A percentile compares a stretch with the other conserved stretches of the same genome.
These are phyloP conservation scores for Pichia inconspicua DNA, from an alignment of 1,139 yeast genomes.

Conservation along the genomic window DNA sequence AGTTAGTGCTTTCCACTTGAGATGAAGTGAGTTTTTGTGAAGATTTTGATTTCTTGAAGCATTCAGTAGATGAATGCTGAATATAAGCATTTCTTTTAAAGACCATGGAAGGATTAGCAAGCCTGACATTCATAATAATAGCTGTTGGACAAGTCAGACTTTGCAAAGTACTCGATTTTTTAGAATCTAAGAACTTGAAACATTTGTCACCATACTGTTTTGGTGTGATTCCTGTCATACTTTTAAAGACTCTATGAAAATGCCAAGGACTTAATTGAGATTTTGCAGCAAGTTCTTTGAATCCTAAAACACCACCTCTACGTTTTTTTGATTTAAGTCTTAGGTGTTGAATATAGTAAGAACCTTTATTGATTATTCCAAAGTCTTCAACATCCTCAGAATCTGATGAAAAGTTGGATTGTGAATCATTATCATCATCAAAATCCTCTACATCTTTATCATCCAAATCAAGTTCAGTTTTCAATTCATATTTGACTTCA, in stretches of 20 bases:
- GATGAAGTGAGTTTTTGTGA: background rate
- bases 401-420: background rate
- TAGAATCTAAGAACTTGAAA: slow-evolving; percentile 43
- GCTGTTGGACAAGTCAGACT: slow-evolving; percentile 6
- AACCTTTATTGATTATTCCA: slow-evolving; percentile 6
- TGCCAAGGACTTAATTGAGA: slow-evolving; percentile 90
- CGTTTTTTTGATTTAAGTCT: slow-evolving; percentile 45
- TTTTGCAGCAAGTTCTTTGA: slow-evolving; percentile 80
- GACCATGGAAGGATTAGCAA: slow-evolving; percentile 26
- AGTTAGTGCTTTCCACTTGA: background rate
- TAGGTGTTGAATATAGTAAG: slow-evolving; percentile 11
- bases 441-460: background rate
- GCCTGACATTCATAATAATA: slow-evolving; percentile 25
- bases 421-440: background rate
- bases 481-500: background rate
- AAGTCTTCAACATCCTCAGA: background rate
- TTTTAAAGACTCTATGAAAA: slow-evolving; percentile 81
- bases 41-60: background rate
- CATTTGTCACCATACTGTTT: slow-evolving; percentile 86
- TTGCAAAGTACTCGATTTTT: slow-evolving; percentile 1
- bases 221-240: slow-evolving; percentile 80
- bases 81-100: background rate
- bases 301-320: slow-evolving; percentile 84
- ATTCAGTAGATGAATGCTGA: background rate
- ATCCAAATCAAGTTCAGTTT: background rate